phyloP scores from a whole-genome alignment of 305 asterid species.

The Ruellia speciosa region DNA sequence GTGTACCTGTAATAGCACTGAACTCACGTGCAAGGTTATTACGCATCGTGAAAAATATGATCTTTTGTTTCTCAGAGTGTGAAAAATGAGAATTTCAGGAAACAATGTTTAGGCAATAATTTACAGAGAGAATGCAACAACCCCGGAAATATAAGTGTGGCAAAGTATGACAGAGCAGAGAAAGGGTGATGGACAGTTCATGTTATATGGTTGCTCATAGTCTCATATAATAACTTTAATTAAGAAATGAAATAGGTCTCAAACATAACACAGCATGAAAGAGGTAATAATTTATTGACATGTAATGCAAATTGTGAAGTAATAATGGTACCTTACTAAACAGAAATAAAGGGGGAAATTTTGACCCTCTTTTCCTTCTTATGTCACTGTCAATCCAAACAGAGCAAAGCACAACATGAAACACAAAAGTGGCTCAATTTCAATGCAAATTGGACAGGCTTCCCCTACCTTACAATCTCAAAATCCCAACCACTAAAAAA shows the following conservation, averaged over 20 bases:
- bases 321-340: background rate
- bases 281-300: too few species aligned
- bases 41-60: background rate
- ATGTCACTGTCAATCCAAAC: constrained; percentile 1
- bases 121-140: background rate
- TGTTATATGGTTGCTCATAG: too few species aligned
- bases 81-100: background rate
- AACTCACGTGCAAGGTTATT: constrained; percentile 4
- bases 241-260: too few species aligned
- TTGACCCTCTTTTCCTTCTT: background rate
- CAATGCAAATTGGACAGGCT: constrained; percentile 5
- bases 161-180: too few species aligned
- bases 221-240: too few species aligned
- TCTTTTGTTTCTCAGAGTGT: background rate
- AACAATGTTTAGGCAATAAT: background rate
- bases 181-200: too few species aligned
- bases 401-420: constrained; percentile 10
- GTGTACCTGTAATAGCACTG: background rate
- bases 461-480: constrained; percentile 13
- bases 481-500: constrained; percentile 23
- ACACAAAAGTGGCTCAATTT: constrained; percentile 8
- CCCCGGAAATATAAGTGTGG: background rate
- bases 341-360: background rate
- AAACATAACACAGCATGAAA: too few species aligned
- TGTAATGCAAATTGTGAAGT: background rate